Conservation (phyloP, 140 eudicot genomes). For the Flaveria floridana region DNA sequence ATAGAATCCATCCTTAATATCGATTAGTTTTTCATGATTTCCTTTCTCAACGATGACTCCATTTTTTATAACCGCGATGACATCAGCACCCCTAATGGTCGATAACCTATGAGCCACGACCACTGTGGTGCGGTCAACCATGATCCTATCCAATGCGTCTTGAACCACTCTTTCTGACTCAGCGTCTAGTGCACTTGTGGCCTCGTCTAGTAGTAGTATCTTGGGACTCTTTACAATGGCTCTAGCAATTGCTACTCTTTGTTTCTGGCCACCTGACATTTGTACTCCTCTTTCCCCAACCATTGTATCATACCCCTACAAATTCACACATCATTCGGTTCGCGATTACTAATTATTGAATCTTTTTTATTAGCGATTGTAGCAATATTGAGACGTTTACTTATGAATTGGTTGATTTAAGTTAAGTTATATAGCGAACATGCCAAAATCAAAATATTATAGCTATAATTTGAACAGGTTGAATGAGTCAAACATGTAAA, state of each 20-base stretch:
- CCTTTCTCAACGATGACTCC: constrained; percentile 17
- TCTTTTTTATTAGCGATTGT: too few relatives aligned
- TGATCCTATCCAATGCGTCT: constrained; percentile 61
- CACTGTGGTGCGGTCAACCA: constrained; percentile 65
- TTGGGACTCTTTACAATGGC: constrained; percentile 70
- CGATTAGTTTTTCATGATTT: constrained; percentile 2
- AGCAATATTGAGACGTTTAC: too few relatives aligned
- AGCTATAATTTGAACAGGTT: too few relatives aligned
- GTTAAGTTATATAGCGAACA: too few relatives aligned
- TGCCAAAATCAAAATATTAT: too few relatives aligned
- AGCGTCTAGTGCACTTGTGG: constrained; percentile 74
- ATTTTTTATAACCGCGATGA: not conserved
- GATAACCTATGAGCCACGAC: constrained; percentile 17
- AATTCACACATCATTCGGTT: not conserved
- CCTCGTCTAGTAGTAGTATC: constrained; percentile 68
- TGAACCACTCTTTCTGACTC: constrained; percentile 78
- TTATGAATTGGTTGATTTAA: too few relatives aligned
- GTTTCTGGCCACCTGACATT: constrained; percentile 79
- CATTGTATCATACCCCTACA: constrained; percentile 66
- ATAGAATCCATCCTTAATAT: constrained; percentile 11
- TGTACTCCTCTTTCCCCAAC: constrained; percentile 82
- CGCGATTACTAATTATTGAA: not conserved
- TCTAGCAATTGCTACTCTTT: constrained; percentile 77
- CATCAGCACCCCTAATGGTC: constrained; percentile 10
- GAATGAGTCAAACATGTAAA: too few relatives aligned